These are phyloP conservation scores for Pisolithus tinctorius DNA, from an alignment of 768 basidiomycete genomes.

Conservation along the genomic window DNA sequence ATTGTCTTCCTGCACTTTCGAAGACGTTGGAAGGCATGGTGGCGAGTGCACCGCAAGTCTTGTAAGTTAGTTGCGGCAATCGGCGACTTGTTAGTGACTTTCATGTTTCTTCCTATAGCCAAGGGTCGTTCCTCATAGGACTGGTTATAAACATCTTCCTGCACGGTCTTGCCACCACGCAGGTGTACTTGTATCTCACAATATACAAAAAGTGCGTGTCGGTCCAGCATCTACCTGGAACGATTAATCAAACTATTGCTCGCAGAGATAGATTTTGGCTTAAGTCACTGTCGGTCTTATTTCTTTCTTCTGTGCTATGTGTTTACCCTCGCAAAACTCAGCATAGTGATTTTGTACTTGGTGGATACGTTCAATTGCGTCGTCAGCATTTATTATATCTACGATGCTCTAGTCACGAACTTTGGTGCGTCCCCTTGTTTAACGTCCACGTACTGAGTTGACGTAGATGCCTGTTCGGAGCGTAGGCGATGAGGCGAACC, in stretches of 20 bases:
- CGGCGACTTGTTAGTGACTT: neutral
- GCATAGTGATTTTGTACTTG: neutral
- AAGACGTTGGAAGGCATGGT: neutral
- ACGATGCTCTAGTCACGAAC: neutral
- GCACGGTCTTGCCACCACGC: neutral
- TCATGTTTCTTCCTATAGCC: neutral
- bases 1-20: too few relatives aligned
- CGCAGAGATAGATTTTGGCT: neutral
- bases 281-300: neutral
- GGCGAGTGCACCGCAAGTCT: neutral
- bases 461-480: neutral
- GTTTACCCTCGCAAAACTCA: neutral
- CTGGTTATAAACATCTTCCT: neutral
- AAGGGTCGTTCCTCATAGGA: neutral
- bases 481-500: neutral
- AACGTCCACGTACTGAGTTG: neutral
- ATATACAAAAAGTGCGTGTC: neutral
- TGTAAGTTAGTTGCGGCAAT: neutral
- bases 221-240: neutral
- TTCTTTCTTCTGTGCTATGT: neutral
- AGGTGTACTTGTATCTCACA: neutral
- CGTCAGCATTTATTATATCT: neutral
- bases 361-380: neutral
- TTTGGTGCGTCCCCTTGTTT: neutral
- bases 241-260: neutral